Conservation (phyloP, 176 grass and related monocot species). For the Cenchrus fungigraminus region DNA sequence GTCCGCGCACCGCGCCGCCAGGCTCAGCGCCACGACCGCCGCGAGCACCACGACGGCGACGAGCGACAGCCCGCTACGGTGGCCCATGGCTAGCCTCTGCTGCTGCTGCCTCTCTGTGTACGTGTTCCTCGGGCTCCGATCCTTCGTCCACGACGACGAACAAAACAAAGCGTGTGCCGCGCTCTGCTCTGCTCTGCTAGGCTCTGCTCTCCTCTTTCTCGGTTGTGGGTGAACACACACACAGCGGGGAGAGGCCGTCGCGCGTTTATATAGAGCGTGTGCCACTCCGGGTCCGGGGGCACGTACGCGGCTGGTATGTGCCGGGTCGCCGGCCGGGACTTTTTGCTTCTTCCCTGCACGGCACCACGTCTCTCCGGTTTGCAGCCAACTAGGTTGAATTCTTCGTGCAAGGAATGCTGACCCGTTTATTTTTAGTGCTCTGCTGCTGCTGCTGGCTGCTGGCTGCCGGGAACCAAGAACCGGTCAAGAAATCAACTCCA, state of each 20-base stretch:
- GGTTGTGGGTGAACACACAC: slow-evolving; percentile 7
- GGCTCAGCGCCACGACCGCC: not conserved
- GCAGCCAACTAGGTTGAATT: slow-evolving; percentile 29
- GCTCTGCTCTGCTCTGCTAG: not conserved
- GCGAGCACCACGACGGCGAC: not conserved
- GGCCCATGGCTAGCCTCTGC: not conserved
- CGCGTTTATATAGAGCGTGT: slow-evolving; percentile 18
- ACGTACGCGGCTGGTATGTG: not conserved
- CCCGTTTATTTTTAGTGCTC: not conserved
- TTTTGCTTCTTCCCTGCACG: not conserved
- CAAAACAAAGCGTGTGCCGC: not conserved
- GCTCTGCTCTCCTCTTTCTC: not conserved
- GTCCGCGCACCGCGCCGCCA: slow-evolving; percentile 29
- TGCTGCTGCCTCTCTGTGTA: not conserved
- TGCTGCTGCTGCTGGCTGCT: not conserved
- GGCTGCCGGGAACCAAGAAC: not conserved
- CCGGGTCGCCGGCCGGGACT: not conserved
- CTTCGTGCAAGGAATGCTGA: slow-evolving; percentile 30
- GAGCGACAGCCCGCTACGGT: not conserved
- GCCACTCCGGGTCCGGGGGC: not conserved
- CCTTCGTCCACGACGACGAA: not conserved
- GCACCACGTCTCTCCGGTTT: not conserved
- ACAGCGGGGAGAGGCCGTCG: not conserved
- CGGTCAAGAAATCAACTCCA: slow-evolving; percentile 33
- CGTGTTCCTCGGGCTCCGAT: not conserved